Evolutionary conservation across 2,329 filamentous ascomycete genomes (phyloP).

Genomic region (Pseudofabraea citricarpa): DNA sequence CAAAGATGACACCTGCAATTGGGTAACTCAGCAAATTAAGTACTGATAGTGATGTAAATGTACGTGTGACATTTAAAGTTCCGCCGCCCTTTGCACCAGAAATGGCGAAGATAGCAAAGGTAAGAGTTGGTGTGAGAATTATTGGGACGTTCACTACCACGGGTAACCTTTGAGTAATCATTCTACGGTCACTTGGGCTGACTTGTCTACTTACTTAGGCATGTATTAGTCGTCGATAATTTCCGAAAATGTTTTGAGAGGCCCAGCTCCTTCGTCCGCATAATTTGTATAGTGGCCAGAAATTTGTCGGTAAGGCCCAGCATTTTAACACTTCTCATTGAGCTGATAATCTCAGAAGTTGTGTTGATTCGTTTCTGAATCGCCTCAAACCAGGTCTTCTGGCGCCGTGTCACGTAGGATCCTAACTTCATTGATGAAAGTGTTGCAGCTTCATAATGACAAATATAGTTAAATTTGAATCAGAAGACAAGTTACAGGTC

Average conservation of each 20-base stretch:
- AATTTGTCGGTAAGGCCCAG: constrained; percentile 27
- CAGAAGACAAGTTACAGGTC: background rate
- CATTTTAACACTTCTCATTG: constrained; percentile 21
- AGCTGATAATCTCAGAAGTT: constrained; percentile 12
- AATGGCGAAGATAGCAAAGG: constrained; percentile 29
- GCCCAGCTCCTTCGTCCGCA: constrained; percentile 1
- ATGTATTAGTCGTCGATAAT: background rate
- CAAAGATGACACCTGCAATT: constrained; percentile 33
- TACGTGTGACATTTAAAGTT: constrained; percentile 9
- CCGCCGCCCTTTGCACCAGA: constrained; percentile 16
- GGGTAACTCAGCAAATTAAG: constrained; percentile 31
- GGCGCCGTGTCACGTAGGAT: background rate
- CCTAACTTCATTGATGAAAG: background rate
- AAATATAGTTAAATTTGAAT: background rate
- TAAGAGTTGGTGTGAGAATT: constrained; percentile 1
- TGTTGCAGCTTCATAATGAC: background rate
- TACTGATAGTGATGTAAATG: constrained; percentile 35
- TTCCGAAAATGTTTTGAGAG: constrained; percentile 1
- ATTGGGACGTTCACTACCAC: constrained; percentile 1
- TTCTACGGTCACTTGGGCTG: no score
- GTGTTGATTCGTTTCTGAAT: constrained; percentile 6
- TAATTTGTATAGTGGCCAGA: constrained; percentile 22
- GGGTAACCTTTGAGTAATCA: no score
- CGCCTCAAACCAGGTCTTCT: constrained; percentile 7
- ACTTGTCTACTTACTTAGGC: background rate